Evolutionary conservation across 768 basidiomycete genomes (phyloP).

Genomic region (Chlorophyllum brunneum): DNA sequence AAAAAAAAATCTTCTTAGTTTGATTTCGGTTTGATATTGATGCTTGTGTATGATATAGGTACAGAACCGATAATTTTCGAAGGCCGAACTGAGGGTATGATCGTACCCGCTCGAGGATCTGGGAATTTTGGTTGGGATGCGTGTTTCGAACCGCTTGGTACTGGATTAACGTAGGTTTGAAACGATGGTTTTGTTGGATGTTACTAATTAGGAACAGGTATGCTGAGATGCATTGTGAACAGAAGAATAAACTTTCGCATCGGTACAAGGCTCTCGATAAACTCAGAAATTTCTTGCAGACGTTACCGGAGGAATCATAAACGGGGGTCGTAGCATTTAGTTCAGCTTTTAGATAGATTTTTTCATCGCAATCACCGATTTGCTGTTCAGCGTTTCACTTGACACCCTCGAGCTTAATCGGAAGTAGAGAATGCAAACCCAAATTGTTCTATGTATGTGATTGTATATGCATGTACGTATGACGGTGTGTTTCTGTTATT

Average conservation of each 20-base stretch:
- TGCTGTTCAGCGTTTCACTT: too few species aligned
- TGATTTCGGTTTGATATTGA: neutral
- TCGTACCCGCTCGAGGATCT: slow-evolving; percentile 82
- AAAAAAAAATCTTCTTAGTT: neutral
- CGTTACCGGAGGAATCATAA: slow-evolving; percentile 7
- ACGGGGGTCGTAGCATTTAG: too few species aligned
- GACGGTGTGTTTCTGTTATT: neutral
- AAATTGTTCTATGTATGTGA: neutral
- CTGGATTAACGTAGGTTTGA: slow-evolving; percentile 66
- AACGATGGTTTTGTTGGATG: too few species aligned
- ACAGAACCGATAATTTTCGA: slow-evolving; percentile 73
- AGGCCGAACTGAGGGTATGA: slow-evolving; percentile 83
- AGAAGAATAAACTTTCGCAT: slow-evolving; percentile 75
- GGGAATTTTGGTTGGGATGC: slow-evolving; percentile 89
- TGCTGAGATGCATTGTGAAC: slow-evolving; percentile 67
- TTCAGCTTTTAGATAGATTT: neutral
- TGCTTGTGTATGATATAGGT: slow-evolving; percentile 23
- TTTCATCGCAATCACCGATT: too few species aligned
- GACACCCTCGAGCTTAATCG: too few species aligned
- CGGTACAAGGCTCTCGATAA: slow-evolving; percentile 70
- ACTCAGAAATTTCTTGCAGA: slow-evolving; percentile 48
- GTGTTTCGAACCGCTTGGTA: slow-evolving; percentile 74
- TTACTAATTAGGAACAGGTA: too few species aligned
- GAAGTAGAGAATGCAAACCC: too few species aligned
- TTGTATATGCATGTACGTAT: neutral